phyloP scores from a whole-genome alignment of 305 asterid genomes.

The Withania somnifera region DNA sequence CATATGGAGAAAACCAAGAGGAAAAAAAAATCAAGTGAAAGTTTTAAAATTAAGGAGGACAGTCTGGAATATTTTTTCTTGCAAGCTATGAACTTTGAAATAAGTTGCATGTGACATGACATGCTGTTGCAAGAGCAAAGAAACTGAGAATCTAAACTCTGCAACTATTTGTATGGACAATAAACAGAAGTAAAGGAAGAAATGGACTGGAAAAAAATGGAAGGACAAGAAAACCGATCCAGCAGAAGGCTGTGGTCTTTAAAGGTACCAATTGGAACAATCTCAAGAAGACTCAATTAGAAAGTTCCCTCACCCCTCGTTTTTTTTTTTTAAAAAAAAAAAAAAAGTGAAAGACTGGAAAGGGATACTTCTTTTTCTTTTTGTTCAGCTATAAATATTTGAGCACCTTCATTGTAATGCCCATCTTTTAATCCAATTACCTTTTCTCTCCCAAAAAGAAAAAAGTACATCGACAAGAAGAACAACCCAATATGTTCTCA shows the following conservation, averaged over 20 bases:
- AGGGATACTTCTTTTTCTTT: neutral
- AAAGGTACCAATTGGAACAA: neutral
- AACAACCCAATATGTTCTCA: too few species aligned
- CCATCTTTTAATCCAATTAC: neutral
- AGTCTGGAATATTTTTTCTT: neutral
- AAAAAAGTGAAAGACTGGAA: neutral
- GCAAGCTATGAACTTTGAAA: neutral
- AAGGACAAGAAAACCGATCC: neutral
- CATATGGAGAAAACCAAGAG: neutral
- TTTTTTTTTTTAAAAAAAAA: too few species aligned
- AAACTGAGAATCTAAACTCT: neutral
- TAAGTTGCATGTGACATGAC: neutral
- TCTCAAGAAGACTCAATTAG: neutral
- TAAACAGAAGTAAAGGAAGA: neutral
- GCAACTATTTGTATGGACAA: neutral
- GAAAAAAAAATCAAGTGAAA: neutral
- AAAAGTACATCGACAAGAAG: too few species aligned
- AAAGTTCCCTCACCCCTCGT: neutral
- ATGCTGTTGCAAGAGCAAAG: neutral
- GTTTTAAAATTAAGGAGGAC: neutral
- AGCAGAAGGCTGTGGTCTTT: neutral
- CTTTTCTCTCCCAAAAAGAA: too few species aligned
- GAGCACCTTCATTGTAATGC: neutral
- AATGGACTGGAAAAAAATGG: neutral
- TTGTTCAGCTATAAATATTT: neutral